Evolutionary conservation across 2,329 filamentous ascomycete species (phyloP), one percentile per base, ranked within the genome.

Genomic region (Clarireedia monteithiana): DNA sequence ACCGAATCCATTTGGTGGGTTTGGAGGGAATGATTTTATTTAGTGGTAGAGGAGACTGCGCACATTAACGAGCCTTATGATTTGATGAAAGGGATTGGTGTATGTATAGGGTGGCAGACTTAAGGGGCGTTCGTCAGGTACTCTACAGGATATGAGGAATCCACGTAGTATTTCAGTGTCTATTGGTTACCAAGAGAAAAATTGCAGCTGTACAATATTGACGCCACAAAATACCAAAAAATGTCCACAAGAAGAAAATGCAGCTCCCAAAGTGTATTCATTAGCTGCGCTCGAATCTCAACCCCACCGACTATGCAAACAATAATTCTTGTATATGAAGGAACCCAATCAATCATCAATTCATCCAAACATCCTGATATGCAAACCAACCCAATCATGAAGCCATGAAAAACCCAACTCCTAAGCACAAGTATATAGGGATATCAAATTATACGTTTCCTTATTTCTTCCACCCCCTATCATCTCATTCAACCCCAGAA

Each of bases 1-100:
- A 34, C 77, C 77, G 6, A 81, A 82, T 71, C 77, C 78, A 0
- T 82, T 81, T 68, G 79, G 81, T 7, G 81, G 81, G 0, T 84
- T 81, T 69, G 82, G 81, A 15, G 57, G 60, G 52, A 63, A 61
- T 61, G 81, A 84, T 64, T 84, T 84, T 60, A 79, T 84, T 50
- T 79, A 7, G 39, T 24, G 6, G 17, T 4, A 14, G 36, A 39
- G 30, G 17, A 17, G 10, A 23, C 15, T 3, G 10, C n/a, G 17
- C 5, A 34, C 5, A 23, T 24, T 5, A 30, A 48, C 17, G 2
- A 12, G 15, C 14, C 10, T 30, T 7, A 23, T 20, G 26, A 26
- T 26, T 30, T 10, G 9, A 4, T n/a, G 27, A 5, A 38, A 23
- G 17, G n/a, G 9, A 42, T 20, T 10, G 26, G 36, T 53, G 50